Percentiles rank a stretch among this genome's conserved stretches.
These are phyloP conservation scores for Botrytis tulipae DNA, from an alignment of 2,329 filamentous ascomycete species.

Conservation along the genomic window DNA sequence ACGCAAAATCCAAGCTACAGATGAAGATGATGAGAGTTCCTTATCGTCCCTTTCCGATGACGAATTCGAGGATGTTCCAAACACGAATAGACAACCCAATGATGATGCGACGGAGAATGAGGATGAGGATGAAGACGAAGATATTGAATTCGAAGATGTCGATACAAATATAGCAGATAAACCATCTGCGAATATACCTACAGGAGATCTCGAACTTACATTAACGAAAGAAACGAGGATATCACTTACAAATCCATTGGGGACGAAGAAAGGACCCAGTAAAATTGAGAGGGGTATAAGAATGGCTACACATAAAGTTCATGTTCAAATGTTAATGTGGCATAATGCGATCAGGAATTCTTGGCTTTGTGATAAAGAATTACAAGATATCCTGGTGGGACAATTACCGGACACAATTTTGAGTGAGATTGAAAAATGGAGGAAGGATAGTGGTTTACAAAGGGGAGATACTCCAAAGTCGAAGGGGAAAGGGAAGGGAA, in stretches of 20 bases:
- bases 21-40: constrained; percentile 41
- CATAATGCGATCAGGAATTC: constrained; percentile 84
- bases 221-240: constrained; percentile 58
- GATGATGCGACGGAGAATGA: constrained; percentile 44
- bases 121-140: constrained; percentile 45
- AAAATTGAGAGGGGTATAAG: constrained; percentile 81
- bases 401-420: constrained; percentile 60
- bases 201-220: constrained; percentile 73
- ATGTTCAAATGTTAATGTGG: constrained; percentile 84
- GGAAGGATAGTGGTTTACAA: constrained; percentile 62
- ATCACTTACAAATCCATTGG: constrained; percentile 59
- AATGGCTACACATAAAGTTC: constrained; percentile 77
- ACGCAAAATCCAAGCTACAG: constrained; percentile 46
- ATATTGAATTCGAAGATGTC: constrained; percentile 63
- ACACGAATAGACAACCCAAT: constrained; percentile 45
- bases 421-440: constrained; percentile 72
- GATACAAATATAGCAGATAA: constrained; percentile 40
- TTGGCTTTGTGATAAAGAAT: constrained; percentile 75
- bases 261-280: constrained; percentile 76
- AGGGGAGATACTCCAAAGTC: constrained; percentile 38
- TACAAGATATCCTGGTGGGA: constrained; percentile 74
- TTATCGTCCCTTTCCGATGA: constrained; percentile 44
- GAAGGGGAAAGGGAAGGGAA: constrained; percentile 40
- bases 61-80: constrained; percentile 54
- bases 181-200: constrained; percentile 48